Percentiles rank a stretch among this genome's conserved stretches.
Evolutionary conservation across 1,284 basidiomycete genomes (phyloP).

Genomic region (Tilletiopsis washingtonensis): DNA sequence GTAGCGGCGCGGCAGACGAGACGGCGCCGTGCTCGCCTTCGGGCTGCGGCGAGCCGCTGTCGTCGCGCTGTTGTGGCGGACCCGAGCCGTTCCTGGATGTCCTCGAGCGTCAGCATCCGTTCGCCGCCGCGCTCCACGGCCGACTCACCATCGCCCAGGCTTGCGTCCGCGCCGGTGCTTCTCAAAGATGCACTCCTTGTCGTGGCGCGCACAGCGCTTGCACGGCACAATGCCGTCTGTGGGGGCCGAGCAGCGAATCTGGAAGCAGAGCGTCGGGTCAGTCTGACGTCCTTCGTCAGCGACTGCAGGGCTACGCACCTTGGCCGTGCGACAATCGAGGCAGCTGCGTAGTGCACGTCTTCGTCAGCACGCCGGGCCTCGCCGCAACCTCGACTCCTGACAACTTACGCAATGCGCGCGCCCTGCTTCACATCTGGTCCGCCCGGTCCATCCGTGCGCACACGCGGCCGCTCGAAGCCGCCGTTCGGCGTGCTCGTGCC

Average conservation of each 20-base stretch:
- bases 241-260: conserved; percentile 28
- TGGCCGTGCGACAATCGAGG: conserved; percentile 32
- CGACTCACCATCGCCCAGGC: conserved; percentile 15
- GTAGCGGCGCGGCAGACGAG: too few relatives aligned
- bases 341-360: conserved; percentile 9
- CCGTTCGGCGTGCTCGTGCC: conserved; percentile 12
- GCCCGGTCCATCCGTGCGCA: conserved; percentile 31
- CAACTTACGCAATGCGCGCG: conserved; percentile 20
- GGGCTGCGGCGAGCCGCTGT: too few relatives aligned
- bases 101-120: too few relatives aligned
- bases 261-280: not conserved
- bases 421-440: conserved; percentile 35
- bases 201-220: conserved; percentile 30
- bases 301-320: too few relatives aligned
- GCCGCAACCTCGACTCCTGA: not conserved
- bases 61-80: too few relatives aligned
- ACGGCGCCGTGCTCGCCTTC: too few relatives aligned
- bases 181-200: conserved; percentile 32
- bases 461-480: conserved; percentile 22
- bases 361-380: too few relatives aligned
- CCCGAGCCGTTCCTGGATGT: too few relatives aligned
- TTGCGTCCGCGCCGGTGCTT: conserved; percentile 35
- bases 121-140: too few relatives aligned
- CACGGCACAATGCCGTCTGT: conserved; percentile 35
- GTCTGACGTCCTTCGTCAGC: not conserved